Conservation (phyloP, 805 yeast species). For the Tetrapisispora namnaoensis region DNA sequence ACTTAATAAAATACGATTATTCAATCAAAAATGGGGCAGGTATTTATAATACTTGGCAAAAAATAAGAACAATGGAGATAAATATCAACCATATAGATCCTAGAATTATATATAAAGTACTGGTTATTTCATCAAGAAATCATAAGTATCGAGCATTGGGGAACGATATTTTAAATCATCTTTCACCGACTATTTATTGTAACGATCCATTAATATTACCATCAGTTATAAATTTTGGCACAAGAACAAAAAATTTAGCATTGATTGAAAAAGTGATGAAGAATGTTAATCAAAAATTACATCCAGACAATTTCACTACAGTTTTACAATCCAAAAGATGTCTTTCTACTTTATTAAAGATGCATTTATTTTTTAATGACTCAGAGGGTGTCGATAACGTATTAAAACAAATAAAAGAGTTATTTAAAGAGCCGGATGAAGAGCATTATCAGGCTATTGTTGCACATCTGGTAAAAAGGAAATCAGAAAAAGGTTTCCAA, state of each 20-base stretch:
- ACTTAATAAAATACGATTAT: conserved; percentile 16
- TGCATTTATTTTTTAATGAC: conserved; percentile 24
- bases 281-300: conserved; percentile 13
- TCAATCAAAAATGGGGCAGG: conserved; percentile 19
- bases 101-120: conserved; percentile 16
- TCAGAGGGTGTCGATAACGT: conserved; percentile 22
- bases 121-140: conserved; percentile 14
- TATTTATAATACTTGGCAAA: conserved; percentile 16
- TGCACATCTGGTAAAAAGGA: conserved; percentile 11
- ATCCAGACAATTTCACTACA: conserved; percentile 10
- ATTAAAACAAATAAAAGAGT: conserved; percentile 14
- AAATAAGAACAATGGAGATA: conserved; percentile 10
- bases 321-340: conserved; percentile 15
- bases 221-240: conserved; percentile 14
- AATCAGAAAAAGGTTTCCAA: conserved; percentile 10
- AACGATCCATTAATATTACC: conserved; percentile 22
- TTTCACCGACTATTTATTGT: conserved; percentile 17
- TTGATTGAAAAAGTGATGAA: conserved; percentile 15
- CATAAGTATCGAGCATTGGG: conserved; percentile 15
- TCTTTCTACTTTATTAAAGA: conserved; percentile 16
- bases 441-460: conserved; percentile 18
- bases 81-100: conserved; percentile 18
- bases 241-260: conserved; percentile 7
- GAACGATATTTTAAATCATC: conserved; percentile 9
- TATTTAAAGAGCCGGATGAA: conserved; percentile 13